phyloP scores from a whole-genome alignment of 2,329 filamentous ascomycete species.

The Pseudogymnoascus sp. region DNA sequence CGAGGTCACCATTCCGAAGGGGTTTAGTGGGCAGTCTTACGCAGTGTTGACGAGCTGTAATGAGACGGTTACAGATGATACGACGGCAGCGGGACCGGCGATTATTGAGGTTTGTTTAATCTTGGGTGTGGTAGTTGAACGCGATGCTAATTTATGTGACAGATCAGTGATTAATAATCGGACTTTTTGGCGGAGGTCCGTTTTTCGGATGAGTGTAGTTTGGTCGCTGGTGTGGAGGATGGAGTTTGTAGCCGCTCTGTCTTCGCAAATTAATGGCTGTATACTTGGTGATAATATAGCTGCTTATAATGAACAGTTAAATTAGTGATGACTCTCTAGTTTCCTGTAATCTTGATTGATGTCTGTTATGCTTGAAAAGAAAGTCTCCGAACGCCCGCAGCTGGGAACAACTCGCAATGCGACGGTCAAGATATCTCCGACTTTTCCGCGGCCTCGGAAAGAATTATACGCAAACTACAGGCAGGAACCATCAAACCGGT shows the following conservation, averaged over 20 bases:
- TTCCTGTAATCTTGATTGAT: background rate
- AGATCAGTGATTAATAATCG: background rate
- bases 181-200: background rate
- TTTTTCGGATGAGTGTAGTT: background rate
- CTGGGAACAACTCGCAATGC: background rate
- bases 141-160: background rate
- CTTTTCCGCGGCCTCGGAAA: background rate
- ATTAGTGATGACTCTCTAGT: background rate
- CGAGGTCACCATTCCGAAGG: slow-evolving; percentile 26
- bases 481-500: background rate
- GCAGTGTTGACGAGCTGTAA: slow-evolving; percentile 33
- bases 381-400: background rate
- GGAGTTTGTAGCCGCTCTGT: background rate
- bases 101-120: slow-evolving; percentile 23
- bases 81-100: slow-evolving; percentile 30
- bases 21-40: slow-evolving; percentile 34
- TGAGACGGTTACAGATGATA: slow-evolving; percentile 30
- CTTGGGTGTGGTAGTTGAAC: background rate
- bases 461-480: background rate
- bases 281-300: background rate
- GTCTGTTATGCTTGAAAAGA: background rate
- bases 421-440: background rate
- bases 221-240: background rate
- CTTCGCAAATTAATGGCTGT: background rate
- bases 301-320: background rate